A percentile compares a stretch with the other conserved stretches of the same genome.
phyloP scores from a whole-genome alignment of 2,329 filamentous ascomycete species.

The Calonectria montana region DNA sequence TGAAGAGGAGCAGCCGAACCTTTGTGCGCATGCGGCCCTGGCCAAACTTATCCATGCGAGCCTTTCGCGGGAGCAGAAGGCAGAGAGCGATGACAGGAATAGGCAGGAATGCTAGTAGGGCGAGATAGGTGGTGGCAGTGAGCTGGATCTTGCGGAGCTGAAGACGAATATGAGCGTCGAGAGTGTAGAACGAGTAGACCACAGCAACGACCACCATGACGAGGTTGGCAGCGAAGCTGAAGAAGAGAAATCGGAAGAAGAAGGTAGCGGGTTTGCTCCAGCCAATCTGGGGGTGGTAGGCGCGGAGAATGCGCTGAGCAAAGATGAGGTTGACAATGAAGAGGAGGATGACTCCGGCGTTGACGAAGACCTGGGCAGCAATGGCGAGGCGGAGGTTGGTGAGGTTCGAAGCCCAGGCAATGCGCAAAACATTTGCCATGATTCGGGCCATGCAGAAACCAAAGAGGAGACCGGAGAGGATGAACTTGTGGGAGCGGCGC shows the following conservation, averaged over 20 bases:
- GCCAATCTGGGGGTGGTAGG: constrained; percentile 76
- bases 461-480: constrained; percentile 68
- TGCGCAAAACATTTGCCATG: constrained; percentile 62
- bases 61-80: constrained; percentile 59
- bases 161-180: constrained; percentile 58
- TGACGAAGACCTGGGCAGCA: constrained; percentile 76
- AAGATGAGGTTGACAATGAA: constrained; percentile 85
- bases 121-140: constrained; percentile 72
- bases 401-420: constrained; percentile 62
- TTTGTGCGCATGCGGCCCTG: constrained; percentile 75
- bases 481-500: constrained; percentile 65
- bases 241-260: constrained; percentile 69
- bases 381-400: constrained; percentile 57
- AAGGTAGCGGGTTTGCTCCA: constrained; percentile 69
- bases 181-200: constrained; percentile 75
- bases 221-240: constrained; percentile 68
- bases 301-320: constrained; percentile 78
- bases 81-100: constrained; percentile 66
- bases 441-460: constrained; percentile 69
- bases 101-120: constrained; percentile 68
- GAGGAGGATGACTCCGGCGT: constrained; percentile 78
- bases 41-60: constrained; percentile 64
- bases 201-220: constrained; percentile 74
- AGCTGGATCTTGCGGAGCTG: constrained; percentile 75
- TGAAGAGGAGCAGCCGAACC: constrained; percentile 70